Percentiles rank a stretch among this genome's conserved stretches.
These are phyloP conservation scores for Astrothelium subdiscretum DNA, from an alignment of 495 filamentous ascomycete genomes.

Conservation along the genomic window DNA sequence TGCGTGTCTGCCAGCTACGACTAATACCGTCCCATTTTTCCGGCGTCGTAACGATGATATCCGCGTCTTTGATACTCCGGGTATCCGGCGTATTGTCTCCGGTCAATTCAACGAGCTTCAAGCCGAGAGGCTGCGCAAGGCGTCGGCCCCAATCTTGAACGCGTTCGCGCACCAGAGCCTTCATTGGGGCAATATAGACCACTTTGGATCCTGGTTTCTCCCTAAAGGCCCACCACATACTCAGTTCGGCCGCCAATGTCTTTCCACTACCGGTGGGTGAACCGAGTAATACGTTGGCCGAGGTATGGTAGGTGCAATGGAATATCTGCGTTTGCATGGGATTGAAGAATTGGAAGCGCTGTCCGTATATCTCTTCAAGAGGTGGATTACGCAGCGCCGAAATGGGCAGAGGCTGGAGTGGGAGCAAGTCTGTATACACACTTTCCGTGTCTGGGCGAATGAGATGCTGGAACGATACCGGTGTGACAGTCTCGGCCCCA, in stretches of 20 bases:
- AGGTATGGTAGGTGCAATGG: constrained; percentile 84
- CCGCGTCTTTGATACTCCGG: constrained; percentile 81
- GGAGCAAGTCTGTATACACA: constrained; percentile 85
- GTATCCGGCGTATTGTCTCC: constrained; percentile 98
- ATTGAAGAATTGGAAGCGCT: constrained; percentile 92
- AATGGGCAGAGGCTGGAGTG: constrained; percentile 84
- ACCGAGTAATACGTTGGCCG: constrained; percentile 86
- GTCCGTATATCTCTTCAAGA: constrained; percentile 76
- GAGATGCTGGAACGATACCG: constrained; percentile 94
- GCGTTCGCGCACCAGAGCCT: constrained; percentile 90
- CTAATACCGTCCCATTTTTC: constrained; percentile 99
- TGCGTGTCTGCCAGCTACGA: constrained; percentile 92
- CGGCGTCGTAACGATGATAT: constrained; percentile 96
- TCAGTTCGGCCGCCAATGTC: constrained; percentile 87
- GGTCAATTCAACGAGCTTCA: constrained; percentile 91
- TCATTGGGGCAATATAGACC: constrained; percentile 99
- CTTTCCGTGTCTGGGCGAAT: constrained; percentile 96
- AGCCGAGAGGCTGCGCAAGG: constrained; percentile 69
- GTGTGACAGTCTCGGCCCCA: constrained; percentile 89
- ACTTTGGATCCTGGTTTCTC: constrained; percentile 95
- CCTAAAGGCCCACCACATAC: constrained; percentile 99
- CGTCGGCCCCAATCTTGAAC: constrained; percentile 89
- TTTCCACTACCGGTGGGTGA: constrained; percentile 96
- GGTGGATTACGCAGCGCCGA: constrained; percentile 76
- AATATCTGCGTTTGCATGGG: constrained; percentile 99